A percentile compares a stretch with the other conserved stretches of the same genome.
These are phyloP conservation scores for Malus fusca DNA, from an alignment of 306 rosid species.

Conservation along the genomic window DNA sequence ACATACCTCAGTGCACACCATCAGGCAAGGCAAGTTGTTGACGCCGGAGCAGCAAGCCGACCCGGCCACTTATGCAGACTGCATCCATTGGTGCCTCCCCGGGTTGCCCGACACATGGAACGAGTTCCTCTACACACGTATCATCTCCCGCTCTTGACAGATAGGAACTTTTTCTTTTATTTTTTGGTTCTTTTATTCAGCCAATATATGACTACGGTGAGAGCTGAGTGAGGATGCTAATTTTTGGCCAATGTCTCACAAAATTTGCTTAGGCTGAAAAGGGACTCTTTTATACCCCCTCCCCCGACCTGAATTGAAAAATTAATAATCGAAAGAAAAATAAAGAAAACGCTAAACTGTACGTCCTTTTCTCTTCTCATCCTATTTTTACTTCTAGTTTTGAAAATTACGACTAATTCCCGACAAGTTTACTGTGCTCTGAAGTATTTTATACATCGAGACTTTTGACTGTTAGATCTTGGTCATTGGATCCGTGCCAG, in stretches of 20 bases:
- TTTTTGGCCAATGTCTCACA: not conserved
- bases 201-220: conserved; percentile 1
- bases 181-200: conserved; percentile 5
- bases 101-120: conserved; percentile 97
- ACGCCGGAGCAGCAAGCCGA: conserved; percentile 75
- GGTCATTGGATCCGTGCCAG: too few species aligned
- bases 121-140: conserved; percentile 66
- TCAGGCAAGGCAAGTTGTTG: conserved; percentile 72
- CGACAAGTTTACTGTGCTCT: too few species aligned
- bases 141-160: conserved; percentile 60
- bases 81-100: conserved; percentile 96
- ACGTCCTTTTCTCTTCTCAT: not conserved
- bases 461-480: too few species aligned
- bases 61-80: conserved; percentile 74
- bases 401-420: not conserved
- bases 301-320: not conserved
- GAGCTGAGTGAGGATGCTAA: not conserved
- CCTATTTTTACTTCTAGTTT: not conserved
- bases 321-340: not conserved
- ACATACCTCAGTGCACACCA: conserved; percentile 81
- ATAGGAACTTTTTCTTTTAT: conserved; percentile 4
- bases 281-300: not conserved
- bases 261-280: not conserved
- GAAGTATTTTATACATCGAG: too few species aligned
- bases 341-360: not conserved